Base-by-base conservation (phyloP, 768 basidiomycete species). In the Pulveroboletus sp. region DNA sequence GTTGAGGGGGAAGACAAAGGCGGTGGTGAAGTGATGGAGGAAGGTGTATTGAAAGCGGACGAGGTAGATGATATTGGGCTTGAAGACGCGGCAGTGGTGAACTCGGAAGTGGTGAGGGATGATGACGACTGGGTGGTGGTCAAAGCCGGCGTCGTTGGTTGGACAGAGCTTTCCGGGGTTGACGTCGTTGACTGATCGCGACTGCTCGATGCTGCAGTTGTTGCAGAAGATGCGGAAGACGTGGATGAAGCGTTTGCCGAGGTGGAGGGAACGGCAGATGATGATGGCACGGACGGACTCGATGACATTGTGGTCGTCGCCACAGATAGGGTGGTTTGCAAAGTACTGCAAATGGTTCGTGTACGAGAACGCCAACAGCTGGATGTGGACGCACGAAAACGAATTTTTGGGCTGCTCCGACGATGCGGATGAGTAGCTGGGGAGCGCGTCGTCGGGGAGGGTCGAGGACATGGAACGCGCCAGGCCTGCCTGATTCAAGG, bases 301-400 rank as follows among this genome's bases (percentile, higher is more conserved):
- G 54, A 37, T 16, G 61, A 47, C 19, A 57, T 52, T 24, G 48
- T 17, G 43, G 52, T 44, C 34, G 53, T 35, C 24, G 51, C 43
- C 39, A 49, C 27, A 32, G 57, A 13, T 49, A 60, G 57, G 19
- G 52, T 35, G 19, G 47, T 43, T 37, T 45, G 46, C 35, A 36
- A 40, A 42, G 37, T 45, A 41, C 60, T 51, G 60, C 25, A 38
- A 43, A 54, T 31, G 56, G 40, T 49, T 68, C 47, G 54, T 47
- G 51, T 34, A 43, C 20, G 54, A 23, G 40, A 41, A 35, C 29
- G 21, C 34, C 29, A 24, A 45, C 47, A 47, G 25, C 24, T 45
- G 33, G 25, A 49, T 32, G 13, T 45, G 38, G 37, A 65, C 68
- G 62, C 49, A 69, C 66, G 47, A 50, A 38, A 56, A 53, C 40